Percentiles rank a stretch among this genome's conserved stretches.
phyloP scores from a whole-genome alignment of 2,329 filamentous ascomycete species.

The Aspergillus uvarum region DNA sequence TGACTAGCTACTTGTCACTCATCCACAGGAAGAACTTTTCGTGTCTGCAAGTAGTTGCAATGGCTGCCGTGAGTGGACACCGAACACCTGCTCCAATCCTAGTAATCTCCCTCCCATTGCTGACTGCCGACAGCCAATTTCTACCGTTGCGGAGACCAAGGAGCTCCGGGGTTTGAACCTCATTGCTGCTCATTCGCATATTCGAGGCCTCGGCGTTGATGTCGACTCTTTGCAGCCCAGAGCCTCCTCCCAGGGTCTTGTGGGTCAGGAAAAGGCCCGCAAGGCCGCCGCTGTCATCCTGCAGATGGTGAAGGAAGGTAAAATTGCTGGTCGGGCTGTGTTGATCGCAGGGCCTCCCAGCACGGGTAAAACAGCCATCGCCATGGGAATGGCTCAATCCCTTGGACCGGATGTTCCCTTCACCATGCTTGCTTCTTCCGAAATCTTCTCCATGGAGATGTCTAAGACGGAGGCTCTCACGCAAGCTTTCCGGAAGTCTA shows the following conservation, averaged over 20 bases:
- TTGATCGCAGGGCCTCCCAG: slow-evolving; percentile 93
- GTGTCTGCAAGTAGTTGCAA: slow-evolving; percentile 19
- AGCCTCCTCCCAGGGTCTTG: slow-evolving; percentile 81
- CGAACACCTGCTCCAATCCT: neutral
- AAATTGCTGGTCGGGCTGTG: slow-evolving; percentile 93
- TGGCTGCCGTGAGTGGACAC: slow-evolving; percentile 38
- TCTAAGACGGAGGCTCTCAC: slow-evolving; percentile 98
- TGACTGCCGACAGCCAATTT: slow-evolving; percentile 54
- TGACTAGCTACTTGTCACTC: slow-evolving; percentile 1
- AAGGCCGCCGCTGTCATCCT: slow-evolving; percentile 95
- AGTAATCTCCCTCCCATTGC: slow-evolving; percentile 4
- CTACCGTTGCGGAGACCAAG: slow-evolving; percentile 89
- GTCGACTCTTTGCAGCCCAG: slow-evolving; percentile 85
- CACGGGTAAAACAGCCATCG: slow-evolving; percentile 97
- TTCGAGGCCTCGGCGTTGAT: slow-evolving; percentile 92
- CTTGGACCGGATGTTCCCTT: slow-evolving; percentile 93
- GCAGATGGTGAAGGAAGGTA: slow-evolving; percentile 98
- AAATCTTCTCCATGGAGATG: slow-evolving; percentile 99
- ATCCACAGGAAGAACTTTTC: slow-evolving; percentile 8
- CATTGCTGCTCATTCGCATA: slow-evolving; percentile 97
- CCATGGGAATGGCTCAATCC: slow-evolving; percentile 98
- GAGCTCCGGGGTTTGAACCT: slow-evolving; percentile 95
- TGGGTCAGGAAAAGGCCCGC: slow-evolving; percentile 93
- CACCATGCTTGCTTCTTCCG: slow-evolving; percentile 90
- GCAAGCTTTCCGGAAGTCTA: slow-evolving; percentile 98